These are phyloP conservation scores for Thraustotheca clavata DNA, from an alignment of 352 stramenopile genomes.

Conservation along the genomic window DNA sequence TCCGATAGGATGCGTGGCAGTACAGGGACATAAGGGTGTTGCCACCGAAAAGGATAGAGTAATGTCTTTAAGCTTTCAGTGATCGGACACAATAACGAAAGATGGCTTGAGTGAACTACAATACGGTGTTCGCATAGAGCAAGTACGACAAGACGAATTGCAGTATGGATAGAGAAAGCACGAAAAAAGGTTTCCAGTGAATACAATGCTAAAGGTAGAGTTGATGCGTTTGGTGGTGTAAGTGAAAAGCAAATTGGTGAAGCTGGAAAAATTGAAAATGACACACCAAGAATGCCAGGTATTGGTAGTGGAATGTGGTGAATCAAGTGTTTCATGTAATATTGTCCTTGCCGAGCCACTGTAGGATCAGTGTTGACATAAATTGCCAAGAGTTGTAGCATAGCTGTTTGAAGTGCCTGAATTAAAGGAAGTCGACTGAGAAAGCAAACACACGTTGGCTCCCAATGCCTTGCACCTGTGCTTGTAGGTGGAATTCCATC, in stretches of 20 bases:
- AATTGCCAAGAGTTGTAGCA: not conserved
- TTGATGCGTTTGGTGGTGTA: constrained; percentile 12
- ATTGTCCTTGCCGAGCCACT: not conserved
- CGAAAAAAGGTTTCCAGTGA: constrained; percentile 59
- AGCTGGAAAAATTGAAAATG: constrained; percentile 30
- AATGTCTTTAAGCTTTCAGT: constrained; percentile 65
- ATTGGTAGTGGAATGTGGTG: constrained; percentile 48
- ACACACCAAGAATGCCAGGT: constrained; percentile 53
- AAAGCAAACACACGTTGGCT: constrained; percentile 62
- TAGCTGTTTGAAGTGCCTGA: constrained; percentile 28
- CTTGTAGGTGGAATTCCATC: not conserved
- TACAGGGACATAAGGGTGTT: constrained; percentile 79
- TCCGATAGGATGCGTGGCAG: constrained; percentile 69
- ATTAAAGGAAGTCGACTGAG: constrained; percentile 60
- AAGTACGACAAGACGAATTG: constrained; percentile 55
- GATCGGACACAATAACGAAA: constrained; percentile 64
- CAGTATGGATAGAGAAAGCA: constrained; percentile 61
- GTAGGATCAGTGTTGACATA: constrained; percentile 5
- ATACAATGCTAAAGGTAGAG: constrained; percentile 61
- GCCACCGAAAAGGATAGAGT: constrained; percentile 80
- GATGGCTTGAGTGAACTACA: constrained; percentile 65
- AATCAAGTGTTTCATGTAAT: constrained; percentile 31
- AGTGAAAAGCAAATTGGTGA: not conserved
- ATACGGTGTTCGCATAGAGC: constrained; percentile 73
- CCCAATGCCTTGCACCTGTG: constrained; percentile 29